Base-by-base conservation (phyloP, 176 grass and related monocot species). In the Oryza glaberrima region DNA sequence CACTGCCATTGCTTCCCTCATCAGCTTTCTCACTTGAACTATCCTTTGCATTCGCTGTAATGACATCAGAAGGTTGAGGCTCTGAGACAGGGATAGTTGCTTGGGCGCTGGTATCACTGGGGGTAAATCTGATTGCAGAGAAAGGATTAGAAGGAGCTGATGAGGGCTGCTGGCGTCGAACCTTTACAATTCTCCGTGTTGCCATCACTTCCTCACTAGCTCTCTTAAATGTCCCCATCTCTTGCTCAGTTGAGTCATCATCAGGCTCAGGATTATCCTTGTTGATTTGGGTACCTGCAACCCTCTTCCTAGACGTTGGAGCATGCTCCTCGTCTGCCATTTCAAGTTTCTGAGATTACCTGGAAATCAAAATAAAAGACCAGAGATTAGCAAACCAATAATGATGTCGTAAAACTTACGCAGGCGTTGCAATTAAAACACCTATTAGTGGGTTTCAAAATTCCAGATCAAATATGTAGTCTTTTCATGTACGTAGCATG, bases 141-240 rank as follows among this genome's bases (percentile, higher is more conserved):
- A 99, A 99, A 84, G 96, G 96, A 65, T 99, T 99, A 7, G 91
- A 91, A 60, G 89, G 80, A 67, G 91, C 70, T 68, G 88, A 36
- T 77, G 85, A 60, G 6, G 79, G 86, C 65, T 90, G 85, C 81
- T 86, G 76, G 26, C 91, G 97, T 34, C 88, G 92, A 71, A 99
- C 92, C 80, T 94, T 99, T 34, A 99, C 92, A 74, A 96, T 88
- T 81, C 79, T 94, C 65, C 86, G 88, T 26, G 91, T 86, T 72
- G 97, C 97, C 97, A 99, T 94, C 64, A 99, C 94, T 93, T 99
- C 94, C 87, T 99, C 97, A 76, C 84, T 94, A 78, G 97, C 97
- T 87, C 88, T 99, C 87, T 94, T 87, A 83, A 99, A 99, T 44
- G 92, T 84, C 44, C 94, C 97, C 76, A 87, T 88, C 52, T 92